Conservation (phyloP, 2,329 filamentous ascomycete genomes). For the Talaromyces piceae region DNA sequence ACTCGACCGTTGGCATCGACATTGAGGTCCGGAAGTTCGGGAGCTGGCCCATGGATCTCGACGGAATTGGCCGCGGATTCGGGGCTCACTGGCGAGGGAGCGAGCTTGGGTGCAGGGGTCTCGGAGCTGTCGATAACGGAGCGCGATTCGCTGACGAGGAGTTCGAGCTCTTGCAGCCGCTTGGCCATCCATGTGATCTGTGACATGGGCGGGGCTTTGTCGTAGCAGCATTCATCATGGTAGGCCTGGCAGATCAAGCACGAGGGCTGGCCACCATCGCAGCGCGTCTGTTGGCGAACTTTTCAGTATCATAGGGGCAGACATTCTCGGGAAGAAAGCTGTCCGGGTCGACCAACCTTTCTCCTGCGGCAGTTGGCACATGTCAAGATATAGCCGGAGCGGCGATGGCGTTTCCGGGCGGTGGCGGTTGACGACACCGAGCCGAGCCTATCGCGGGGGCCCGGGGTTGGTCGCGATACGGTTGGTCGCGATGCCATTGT, state of each 20-base stretch:
- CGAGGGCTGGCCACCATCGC: neutral
- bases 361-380: neutral
- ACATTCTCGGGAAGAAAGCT: neutral
- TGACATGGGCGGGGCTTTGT: neutral
- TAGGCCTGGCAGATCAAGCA: neutral
- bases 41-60: neutral
- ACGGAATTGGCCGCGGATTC: neutral
- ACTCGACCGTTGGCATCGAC: neutral
- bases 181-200: constrained; percentile 1
- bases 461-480: neutral
- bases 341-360: neutral
- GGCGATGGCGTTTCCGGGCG: neutral
- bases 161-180: neutral
- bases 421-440: neutral
- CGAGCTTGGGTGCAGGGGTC: neutral
- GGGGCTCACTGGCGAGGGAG: neutral
- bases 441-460: neutral
- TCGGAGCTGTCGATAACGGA: neutral
- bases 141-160: neutral
- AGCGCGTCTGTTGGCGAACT: neutral
- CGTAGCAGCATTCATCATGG: constrained; percentile 1
- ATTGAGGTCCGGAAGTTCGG: neutral
- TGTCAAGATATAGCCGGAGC: neutral
- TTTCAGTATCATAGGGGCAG: neutral
- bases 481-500: neutral